phyloP scores from a whole-genome alignment of 2,329 filamentous ascomycete genomes.

The Aspergillus proliferans region DNA sequence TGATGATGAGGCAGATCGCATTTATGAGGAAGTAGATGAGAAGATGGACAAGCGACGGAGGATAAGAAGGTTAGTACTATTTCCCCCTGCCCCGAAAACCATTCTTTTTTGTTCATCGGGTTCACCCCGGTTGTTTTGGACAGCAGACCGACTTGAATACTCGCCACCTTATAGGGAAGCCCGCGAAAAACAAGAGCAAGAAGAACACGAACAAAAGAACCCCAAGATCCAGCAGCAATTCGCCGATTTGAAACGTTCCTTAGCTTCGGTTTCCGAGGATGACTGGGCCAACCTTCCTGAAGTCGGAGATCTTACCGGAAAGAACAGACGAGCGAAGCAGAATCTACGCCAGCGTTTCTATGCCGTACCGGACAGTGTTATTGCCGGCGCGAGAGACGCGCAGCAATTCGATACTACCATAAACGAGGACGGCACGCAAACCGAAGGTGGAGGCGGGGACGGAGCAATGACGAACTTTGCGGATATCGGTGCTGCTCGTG shows the following conservation, averaged over 20 bases:
- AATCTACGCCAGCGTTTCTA: conserved; percentile 82
- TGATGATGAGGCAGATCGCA: conserved; percentile 93
- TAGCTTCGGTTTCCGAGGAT: conserved; percentile 83
- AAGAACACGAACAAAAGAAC: conserved; percentile 95
- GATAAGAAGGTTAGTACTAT: conserved; percentile 68
- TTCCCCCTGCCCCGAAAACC: conserved; percentile 29
- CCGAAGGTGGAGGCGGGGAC: conserved; percentile 53
- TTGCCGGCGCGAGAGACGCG: conserved; percentile 76
- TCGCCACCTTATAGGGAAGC: conserved; percentile 70
- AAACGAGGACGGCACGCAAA: conserved; percentile 65
- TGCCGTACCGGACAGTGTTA: conserved; percentile 90
- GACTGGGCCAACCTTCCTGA: conserved; percentile 96
- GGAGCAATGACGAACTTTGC: conserved; percentile 98
- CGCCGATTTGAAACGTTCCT: conserved; percentile 84
- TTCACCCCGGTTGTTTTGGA: conserved; percentile 54
- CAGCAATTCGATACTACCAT: conserved; percentile 82
- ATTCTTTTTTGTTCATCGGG: conserved; percentile 57
- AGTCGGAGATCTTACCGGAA: conserved; percentile 92
- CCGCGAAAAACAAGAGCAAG: conserved; percentile 81
- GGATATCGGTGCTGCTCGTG: conserved; percentile 89
- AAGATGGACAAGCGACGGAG: conserved; percentile 89
- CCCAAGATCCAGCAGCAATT: conserved; percentile 98
- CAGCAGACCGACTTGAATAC: conserved; percentile 69
- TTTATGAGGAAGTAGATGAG: conserved; percentile 93
- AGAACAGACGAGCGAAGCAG: conserved; percentile 79